A percentile compares a stretch with the other conserved stretches of the same genome.
These are phyloP conservation scores for Scheffersomyces lignicola DNA, from an alignment of 1,139 yeast species.

Conservation along the genomic window DNA sequence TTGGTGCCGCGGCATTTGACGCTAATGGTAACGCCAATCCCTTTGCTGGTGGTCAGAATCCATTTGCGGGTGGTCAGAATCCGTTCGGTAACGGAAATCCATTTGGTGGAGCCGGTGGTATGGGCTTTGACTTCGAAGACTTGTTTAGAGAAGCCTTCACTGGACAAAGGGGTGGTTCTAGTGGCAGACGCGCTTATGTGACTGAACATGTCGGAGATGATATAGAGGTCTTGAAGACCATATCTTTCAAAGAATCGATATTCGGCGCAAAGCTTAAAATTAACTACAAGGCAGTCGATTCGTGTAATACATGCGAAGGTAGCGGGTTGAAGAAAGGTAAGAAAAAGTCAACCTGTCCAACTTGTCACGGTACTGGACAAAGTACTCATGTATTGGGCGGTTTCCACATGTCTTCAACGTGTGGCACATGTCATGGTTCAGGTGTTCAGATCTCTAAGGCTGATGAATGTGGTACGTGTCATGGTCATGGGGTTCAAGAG, in stretches of 20 bases:
- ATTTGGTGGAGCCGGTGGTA: slow-evolving; percentile 34
- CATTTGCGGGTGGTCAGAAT: slow-evolving; percentile 22
- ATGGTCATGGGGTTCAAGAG: slow-evolving; percentile 84
- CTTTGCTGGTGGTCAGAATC: slow-evolving; percentile 36
- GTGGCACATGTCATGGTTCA: slow-evolving; percentile 82
- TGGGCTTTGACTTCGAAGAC: slow-evolving; percentile 79
- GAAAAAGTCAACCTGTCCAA: slow-evolving; percentile 73
- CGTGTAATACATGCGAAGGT: slow-evolving; percentile 80
- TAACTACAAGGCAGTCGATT: slow-evolving; percentile 71
- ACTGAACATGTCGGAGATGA: slow-evolving; percentile 89
- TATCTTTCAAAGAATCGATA: slow-evolving; percentile 84
- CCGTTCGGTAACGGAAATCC: slow-evolving; percentile 47
- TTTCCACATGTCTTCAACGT: slow-evolving; percentile 95
- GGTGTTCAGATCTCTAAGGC: slow-evolving; percentile 74
- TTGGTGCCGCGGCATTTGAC: slow-evolving; percentile 85
- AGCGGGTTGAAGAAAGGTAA: slow-evolving; percentile 80
- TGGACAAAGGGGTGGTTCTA: slow-evolving; percentile 43
- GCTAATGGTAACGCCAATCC: slow-evolving; percentile 61
- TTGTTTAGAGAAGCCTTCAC: slow-evolving; percentile 75
- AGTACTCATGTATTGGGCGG: slow-evolving; percentile 88
- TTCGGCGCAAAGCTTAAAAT: slow-evolving; percentile 72
- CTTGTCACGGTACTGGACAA: slow-evolving; percentile 94
- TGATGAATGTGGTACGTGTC: slow-evolving; percentile 79
- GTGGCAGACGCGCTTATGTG: slow-evolving; percentile 45
- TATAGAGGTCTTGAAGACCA: slow-evolving; percentile 72